Evolutionary conservation across 129 eudicot genomes (phyloP).

Genomic region (Daucus carota): DH1_v3.0 NC_030382.2:56665501-56666000

Average conservation of each 20-base stretch:
- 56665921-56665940: not conserved
- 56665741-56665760: not conserved
- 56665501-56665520: constrained; percentile 34
- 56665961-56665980: constrained; percentile 1
- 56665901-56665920: not conserved
- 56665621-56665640: constrained; percentile 14
- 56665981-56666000: not conserved
- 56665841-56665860: not conserved
- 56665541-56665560: constrained; percentile 35
- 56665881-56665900: not conserved
- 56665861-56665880: not conserved
- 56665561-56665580: constrained; percentile 27
- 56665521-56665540: constrained; percentile 45
- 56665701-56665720: constrained; percentile 23
- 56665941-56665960: not conserved
- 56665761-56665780: not conserved
- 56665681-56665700: constrained; percentile 43
- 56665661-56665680: constrained; percentile 48
- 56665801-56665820: not conserved
- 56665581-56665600: constrained; percentile 17
- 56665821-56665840: not conserved
- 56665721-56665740: not conserved
- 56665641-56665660: constrained; percentile 46
- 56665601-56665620: constrained; percentile 10
- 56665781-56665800: not conserved